phyloP scores from a whole-genome alignment of 2,329 filamentous ascomycete genomes.

The Atkinsonella hypoxylon region DNA sequence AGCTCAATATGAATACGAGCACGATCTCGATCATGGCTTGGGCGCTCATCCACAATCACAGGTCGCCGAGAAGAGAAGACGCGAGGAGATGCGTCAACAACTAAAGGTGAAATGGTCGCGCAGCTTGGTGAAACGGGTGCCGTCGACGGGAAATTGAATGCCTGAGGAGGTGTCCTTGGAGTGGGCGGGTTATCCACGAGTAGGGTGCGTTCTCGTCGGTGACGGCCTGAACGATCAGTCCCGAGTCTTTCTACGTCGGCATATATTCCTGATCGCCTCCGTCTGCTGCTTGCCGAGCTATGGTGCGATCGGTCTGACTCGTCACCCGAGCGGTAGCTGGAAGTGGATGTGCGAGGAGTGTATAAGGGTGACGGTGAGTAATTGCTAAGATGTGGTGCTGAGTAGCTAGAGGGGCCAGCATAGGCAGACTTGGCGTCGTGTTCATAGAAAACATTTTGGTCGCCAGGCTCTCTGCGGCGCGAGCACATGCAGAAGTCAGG shows the following conservation, averaged over 20 bases:
- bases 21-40: slow-evolving; percentile 10
- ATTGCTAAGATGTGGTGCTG: slow-evolving; percentile 15
- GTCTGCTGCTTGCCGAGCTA: slow-evolving; percentile 20
- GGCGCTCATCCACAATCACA: slow-evolving; percentile 27
- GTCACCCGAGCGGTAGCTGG: slow-evolving; percentile 25
- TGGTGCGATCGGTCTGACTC: slow-evolving; percentile 24
- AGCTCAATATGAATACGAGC: slow-evolving; percentile 26
- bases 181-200: slow-evolving; percentile 33
- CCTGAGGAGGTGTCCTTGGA: slow-evolving; percentile 34
- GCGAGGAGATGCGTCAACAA: slow-evolving; percentile 14
- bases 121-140: slow-evolving; percentile 26
- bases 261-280: slow-evolving; percentile 24
- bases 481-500: slow-evolving; percentile 27
- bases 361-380: slow-evolving; percentile 30
- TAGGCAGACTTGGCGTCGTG: slow-evolving; percentile 24
- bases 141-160: slow-evolving; percentile 26
- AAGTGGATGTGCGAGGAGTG: slow-evolving; percentile 18
- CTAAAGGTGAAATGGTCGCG: slow-evolving; percentile 12
- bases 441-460: slow-evolving; percentile 26
- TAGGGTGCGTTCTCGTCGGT: slow-evolving; percentile 28
- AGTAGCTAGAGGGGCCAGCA: background rate
- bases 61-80: slow-evolving; percentile 18
- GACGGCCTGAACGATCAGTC: slow-evolving; percentile 18
- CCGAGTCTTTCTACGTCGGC: slow-evolving; percentile 26
- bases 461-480: slow-evolving; percentile 29